These are phyloP conservation scores for Geranomyces variabilis DNA, from an alignment of 192 early-diverging fungal genomes.

Conservation along the genomic window DNA sequence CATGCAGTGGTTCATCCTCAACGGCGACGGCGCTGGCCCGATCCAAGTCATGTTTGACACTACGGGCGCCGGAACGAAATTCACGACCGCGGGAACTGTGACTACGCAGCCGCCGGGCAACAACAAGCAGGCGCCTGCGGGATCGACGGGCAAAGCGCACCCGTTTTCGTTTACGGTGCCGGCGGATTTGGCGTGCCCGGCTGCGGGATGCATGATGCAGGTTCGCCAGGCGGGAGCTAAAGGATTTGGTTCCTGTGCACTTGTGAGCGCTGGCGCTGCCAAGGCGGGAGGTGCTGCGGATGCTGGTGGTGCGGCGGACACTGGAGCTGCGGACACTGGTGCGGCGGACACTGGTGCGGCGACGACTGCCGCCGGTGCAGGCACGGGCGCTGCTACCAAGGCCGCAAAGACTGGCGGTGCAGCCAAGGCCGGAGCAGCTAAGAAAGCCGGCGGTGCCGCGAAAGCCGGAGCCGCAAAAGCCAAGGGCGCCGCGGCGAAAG, in stretches of 20 bases:
- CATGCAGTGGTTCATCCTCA: slow-evolving; percentile 31
- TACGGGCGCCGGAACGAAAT: slow-evolving; percentile 19
- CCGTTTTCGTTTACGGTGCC: slow-evolving; percentile 27
- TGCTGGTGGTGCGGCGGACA: slow-evolving; percentile 7
- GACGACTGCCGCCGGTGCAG: not conserved
- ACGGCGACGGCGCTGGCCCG: slow-evolving; percentile 31
- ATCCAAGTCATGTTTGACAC: slow-evolving; percentile 25
- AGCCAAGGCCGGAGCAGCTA: not conserved
- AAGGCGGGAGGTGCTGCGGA: slow-evolving; percentile 6
- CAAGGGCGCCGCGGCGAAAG: not conserved
- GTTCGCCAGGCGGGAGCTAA: slow-evolving; percentile 15
- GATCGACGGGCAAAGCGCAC: slow-evolving; percentile 15
- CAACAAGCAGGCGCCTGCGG: slow-evolving; percentile 20
- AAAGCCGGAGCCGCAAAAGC: not conserved
- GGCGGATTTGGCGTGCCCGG: slow-evolving; percentile 24
- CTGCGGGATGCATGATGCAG: slow-evolving; percentile 27
- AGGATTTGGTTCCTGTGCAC: slow-evolving; percentile 24
- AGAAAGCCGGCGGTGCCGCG: not conserved
- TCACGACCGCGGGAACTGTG: slow-evolving; percentile 6
- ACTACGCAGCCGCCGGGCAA: slow-evolving; percentile 13
- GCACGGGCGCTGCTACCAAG: not conserved
- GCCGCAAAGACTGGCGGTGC: not conserved
- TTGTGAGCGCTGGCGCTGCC: slow-evolving; percentile 6
- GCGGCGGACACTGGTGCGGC: not conserved
- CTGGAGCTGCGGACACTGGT: not conserved